A percentile compares a stretch with the other conserved stretches of the same genome.
phyloP scores from a whole-genome alignment of 73 alveolate genomes.

The Stentor roeselii region DNA sequence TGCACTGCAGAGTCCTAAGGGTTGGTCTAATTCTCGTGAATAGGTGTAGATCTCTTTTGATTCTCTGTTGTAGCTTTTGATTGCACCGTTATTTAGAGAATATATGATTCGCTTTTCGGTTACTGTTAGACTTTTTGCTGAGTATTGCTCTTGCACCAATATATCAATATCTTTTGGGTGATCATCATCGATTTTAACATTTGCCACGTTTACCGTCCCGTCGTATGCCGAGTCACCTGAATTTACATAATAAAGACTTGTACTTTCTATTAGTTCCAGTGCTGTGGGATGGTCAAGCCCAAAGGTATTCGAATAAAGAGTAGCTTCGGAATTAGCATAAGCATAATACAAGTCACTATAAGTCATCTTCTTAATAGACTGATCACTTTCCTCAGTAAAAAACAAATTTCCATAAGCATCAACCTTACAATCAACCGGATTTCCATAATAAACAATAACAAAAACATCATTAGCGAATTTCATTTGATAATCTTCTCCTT shows the following conservation, averaged over 20 bases:
- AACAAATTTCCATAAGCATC: conserved; percentile 20
- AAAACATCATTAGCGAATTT: background rate
- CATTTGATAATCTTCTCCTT: background rate
- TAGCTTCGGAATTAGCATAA: background rate
- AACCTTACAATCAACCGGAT: conserved; percentile 20
- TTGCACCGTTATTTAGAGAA: background rate
- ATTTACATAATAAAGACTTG: background rate
- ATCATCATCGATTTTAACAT: background rate
- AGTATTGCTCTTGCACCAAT: background rate
- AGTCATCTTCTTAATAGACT: background rate
- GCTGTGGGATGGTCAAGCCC: background rate
- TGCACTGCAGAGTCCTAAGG: background rate
- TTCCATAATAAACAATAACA: background rate
- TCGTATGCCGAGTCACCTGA: background rate
- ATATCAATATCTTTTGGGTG: too few species aligned
- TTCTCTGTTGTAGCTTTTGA: background rate
- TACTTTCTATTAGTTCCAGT: background rate
- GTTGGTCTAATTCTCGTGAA: too few species aligned
- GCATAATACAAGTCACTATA: background rate
- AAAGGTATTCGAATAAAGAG: background rate
- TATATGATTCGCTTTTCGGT: background rate
- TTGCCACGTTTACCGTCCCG: background rate
- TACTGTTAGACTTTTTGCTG: background rate
- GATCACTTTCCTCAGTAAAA: background rate
- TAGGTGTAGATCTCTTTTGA: too few species aligned